Evolutionary conservation across 2,329 filamentous ascomycete genomes (phyloP), one percentile per base, ranked within the genome.

Genomic region (Xylariaceae sp.): DNA sequence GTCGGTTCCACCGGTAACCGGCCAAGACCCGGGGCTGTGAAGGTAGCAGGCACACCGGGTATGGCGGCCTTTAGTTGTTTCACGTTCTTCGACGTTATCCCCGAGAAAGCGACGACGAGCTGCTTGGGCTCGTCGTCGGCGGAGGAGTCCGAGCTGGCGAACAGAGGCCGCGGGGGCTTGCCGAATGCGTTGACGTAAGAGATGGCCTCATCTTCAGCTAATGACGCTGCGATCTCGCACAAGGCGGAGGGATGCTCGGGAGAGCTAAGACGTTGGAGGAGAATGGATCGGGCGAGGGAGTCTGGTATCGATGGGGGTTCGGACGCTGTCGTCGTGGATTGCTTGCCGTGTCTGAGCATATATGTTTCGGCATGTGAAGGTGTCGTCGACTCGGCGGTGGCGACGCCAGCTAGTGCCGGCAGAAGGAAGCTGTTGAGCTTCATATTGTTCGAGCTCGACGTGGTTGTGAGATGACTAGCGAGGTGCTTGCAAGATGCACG

Each of bases 121-220:
- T 85, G 78, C 36, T 61, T 65, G 4, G 70, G 66, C 34, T 61
- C 54, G 9, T 43, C 42, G 13, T 55, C 48, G 9, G 61, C 54
- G n/a, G n/a, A n/a, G n/a, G n/a, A n/a, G n/a, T n/a, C n/a, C 4
- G 53, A 40, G 3, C 47, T 46, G n/a, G 55, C 60, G 31, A 59
- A 61, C 50, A 85, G 79, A 23, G 85, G 62, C 14, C 67, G 57
- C 5, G 71, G 60, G 19, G 63, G 55, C 46, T 72, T 76, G 46
- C 78, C 81, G 58, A 78, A 84, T 34, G 64, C 64, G 53, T 78
- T 76, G 53, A 88, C 65, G 49, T 76, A 63, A 34, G 67, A 63
- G 27, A 85, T 60, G 7, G 74, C 70, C 26, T 63, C 62, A 29
- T 75, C 68, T 41, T 71, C 64, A 31, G 65, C 57, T 43, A 65